Conservation (phyloP, 176 grass and related monocot species). For the Luzula sylvatica region DNA sequence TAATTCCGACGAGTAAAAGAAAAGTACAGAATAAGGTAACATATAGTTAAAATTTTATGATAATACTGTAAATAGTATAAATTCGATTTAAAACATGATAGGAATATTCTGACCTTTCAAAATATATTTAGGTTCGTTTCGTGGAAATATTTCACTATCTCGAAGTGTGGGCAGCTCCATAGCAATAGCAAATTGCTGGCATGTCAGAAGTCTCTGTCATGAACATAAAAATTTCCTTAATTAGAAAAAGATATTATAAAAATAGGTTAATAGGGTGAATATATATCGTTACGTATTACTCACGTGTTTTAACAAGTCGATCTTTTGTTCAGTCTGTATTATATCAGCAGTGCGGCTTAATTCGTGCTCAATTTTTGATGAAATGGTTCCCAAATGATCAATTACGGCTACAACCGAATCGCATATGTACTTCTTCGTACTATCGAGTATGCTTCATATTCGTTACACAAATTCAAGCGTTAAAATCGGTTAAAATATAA, state of each 20-base stretch:
- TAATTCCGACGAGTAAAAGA: slow-evolving; percentile 1
- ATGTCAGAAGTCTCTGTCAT: slow-evolving; percentile 75
- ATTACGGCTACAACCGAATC: slow-evolving; percentile 67
- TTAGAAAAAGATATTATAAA: not conserved
- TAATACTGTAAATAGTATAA: no score
- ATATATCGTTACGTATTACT: not conserved
- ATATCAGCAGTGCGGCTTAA: slow-evolving; percentile 35
- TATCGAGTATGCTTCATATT: slow-evolving; percentile 41
- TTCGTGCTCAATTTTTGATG: slow-evolving; percentile 69
- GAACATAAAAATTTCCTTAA: not conserved
- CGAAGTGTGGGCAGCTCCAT: slow-evolving; percentile 32
- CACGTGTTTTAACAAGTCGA: slow-evolving; percentile 66
- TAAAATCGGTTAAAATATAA: no score
- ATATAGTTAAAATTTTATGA: no score
- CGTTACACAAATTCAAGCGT: no score
- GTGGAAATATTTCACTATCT: slow-evolving; percentile 24
- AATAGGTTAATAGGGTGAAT: not conserved
- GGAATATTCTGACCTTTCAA: slow-evolving; percentile 40
- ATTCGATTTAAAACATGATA: not conserved
- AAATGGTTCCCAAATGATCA: slow-evolving; percentile 78
- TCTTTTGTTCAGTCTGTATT: slow-evolving; percentile 44
- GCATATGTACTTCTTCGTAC: slow-evolving; percentile 74
- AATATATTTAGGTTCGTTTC: slow-evolving; percentile 55
- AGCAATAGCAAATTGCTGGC: slow-evolving; percentile 54
- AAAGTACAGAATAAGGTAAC: not conserved